These are phyloP conservation scores for Podosphaera fusca DNA, from an alignment of 2,329 filamentous ascomycete genomes.

Conservation along the genomic window DNA sequence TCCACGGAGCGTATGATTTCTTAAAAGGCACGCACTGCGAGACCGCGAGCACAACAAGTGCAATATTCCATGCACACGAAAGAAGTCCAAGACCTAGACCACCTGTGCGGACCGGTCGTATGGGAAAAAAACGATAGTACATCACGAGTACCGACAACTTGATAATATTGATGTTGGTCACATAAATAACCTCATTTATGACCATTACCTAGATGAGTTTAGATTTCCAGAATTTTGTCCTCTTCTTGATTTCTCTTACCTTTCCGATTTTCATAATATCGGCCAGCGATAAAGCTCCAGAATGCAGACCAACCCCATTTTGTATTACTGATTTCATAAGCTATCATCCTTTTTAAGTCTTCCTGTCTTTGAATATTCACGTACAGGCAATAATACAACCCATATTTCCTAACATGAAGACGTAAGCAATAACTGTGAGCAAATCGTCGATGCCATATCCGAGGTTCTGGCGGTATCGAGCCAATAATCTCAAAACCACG, in stretches of 20 bases:
- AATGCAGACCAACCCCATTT: conserved; percentile 1
- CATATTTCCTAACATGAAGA: not conserved
- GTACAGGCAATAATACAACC: not conserved
- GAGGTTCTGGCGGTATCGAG: not conserved
- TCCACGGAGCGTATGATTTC: not conserved
- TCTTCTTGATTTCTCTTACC: not conserved
- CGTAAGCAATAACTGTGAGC: not conserved
- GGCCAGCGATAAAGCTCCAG: not conserved
- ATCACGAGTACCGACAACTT: not conserved
- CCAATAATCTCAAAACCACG: not conserved
- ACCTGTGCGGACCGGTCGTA: not conserved
- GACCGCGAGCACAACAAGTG: not conserved
- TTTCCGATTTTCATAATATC: not conserved
- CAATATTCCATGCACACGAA: not conserved
- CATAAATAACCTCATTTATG: not conserved
- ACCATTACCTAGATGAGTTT: not conserved
- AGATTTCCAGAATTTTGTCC: not conserved
- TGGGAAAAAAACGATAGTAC: conserved; percentile 1
- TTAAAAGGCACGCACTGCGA: not conserved
- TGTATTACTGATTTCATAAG: not conserved
- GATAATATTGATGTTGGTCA: not conserved
- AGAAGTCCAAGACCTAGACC: not conserved
- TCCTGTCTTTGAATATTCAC: not conserved
- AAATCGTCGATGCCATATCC: conserved; percentile 1
- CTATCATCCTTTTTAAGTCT: not conserved